Conservation (phyloP, 306 rosid genomes). For the Cicer bijugum region DNA sequence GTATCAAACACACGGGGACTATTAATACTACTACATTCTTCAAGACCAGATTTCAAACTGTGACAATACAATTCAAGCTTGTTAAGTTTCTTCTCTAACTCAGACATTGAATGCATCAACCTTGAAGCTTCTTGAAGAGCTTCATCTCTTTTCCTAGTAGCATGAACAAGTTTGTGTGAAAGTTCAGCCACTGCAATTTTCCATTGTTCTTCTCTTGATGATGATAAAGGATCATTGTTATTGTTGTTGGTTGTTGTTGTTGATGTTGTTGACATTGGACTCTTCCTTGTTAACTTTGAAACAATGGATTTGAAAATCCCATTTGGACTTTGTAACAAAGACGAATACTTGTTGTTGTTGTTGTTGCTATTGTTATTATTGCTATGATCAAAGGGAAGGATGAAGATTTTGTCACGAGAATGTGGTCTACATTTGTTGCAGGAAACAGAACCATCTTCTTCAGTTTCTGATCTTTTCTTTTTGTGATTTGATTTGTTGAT, state of each 20-base stretch:
- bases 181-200: constrained; percentile 79
- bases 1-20: too few relatives aligned
- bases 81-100: constrained; percentile 88
- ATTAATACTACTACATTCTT: constrained; percentile 47
- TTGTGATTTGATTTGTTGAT: constrained; percentile 41
- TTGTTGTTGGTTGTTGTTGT: not conserved
- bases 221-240: constrained; percentile 13
- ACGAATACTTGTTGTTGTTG: constrained; percentile 50
- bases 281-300: constrained; percentile 68
- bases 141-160: constrained; percentile 77
- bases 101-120: constrained; percentile 77
- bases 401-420: constrained; percentile 79
- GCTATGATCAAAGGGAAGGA: constrained; percentile 68
- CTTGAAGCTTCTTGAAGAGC: constrained; percentile 80
- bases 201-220: constrained; percentile 84
- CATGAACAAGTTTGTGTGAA: constrained; percentile 79
- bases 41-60: constrained; percentile 72
- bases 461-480: constrained; percentile 64
- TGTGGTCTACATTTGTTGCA: constrained; percentile 93
- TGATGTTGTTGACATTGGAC: constrained; percentile 58
- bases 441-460: constrained; percentile 59
- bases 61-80: constrained; percentile 85
- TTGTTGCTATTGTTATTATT: constrained; percentile 38
- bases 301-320: constrained; percentile 75
- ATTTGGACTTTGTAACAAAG: constrained; percentile 69